phyloP scores from a whole-genome alignment of 371 early-diverging fungal genomes.

The Actinomortierella ambigua region DNA sequence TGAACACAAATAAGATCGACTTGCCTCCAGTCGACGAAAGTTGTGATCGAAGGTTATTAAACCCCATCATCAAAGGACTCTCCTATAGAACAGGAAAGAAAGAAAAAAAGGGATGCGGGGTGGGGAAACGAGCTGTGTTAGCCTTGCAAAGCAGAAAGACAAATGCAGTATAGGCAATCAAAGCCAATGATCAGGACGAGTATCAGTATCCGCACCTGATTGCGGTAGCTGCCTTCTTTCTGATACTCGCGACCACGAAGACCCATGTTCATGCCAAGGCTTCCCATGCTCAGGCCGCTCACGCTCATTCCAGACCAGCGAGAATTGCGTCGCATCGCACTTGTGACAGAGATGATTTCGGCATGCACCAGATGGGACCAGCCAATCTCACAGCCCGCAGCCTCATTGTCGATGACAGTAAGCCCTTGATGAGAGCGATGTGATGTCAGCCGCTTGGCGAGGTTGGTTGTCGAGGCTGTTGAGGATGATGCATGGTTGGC shows the following conservation, averaged over 20 bases:
- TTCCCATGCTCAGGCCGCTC: slow-evolving; percentile 65
- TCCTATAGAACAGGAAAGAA: slow-evolving; percentile 47
- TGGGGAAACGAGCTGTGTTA: too few relatives aligned
- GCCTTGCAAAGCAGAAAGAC: too few relatives aligned
- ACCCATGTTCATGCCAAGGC: slow-evolving; percentile 71
- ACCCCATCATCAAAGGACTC: slow-evolving; percentile 75
- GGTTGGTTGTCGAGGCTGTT: too few relatives aligned
- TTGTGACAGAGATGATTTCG: slow-evolving; percentile 81
- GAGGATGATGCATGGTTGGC: too few relatives aligned
- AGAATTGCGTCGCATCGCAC: slow-evolving; percentile 86
- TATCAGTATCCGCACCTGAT: slow-evolving; percentile 40
- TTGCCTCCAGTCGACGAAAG: slow-evolving; percentile 67
- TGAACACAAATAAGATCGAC: slow-evolving; percentile 2
- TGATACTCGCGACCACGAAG: slow-evolving; percentile 56
- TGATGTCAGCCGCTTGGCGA: too few relatives aligned
- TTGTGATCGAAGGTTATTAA: slow-evolving; percentile 67
- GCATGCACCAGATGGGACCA: slow-evolving; percentile 83
- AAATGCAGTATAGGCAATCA: neutral
- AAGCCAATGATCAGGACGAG: neutral
- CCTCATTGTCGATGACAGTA: neutral
- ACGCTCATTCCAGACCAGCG: slow-evolving; percentile 80
- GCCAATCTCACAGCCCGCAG: slow-evolving; percentile 57
- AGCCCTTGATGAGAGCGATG: too few relatives aligned
- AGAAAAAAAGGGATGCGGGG: neutral
- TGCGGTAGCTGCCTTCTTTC: slow-evolving; percentile 49